Conservation (phyloP, 106 monocot species). For the Iris macrosiphon region DNA sequence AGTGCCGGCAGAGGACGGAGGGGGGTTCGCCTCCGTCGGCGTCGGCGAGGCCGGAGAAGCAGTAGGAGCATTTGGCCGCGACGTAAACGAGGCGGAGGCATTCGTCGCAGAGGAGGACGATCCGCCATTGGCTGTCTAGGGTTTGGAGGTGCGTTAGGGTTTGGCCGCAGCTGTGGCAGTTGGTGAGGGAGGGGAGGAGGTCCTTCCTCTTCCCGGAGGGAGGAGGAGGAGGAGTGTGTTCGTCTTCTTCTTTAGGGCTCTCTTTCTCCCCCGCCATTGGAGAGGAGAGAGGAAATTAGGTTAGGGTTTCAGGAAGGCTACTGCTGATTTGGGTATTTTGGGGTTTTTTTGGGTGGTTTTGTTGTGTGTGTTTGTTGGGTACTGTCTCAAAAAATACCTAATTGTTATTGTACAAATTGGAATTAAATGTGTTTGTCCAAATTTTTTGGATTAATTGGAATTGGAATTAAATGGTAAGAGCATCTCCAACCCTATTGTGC, state of each 20-base stretch:
- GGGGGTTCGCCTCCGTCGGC: neutral
- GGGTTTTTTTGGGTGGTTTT: too few species aligned
- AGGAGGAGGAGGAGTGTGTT: neutral
- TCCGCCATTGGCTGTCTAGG: constrained; percentile 50
- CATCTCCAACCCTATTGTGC: too few species aligned
- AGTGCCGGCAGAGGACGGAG: constrained; percentile 27
- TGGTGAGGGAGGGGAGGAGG: constrained; percentile 5
- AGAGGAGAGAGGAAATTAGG: neutral
- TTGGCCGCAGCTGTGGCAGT: constrained; percentile 38
- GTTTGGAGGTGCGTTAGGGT: constrained; percentile 10
- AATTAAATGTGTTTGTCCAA: too few species aligned
- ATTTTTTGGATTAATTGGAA: too few species aligned
- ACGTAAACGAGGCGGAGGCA: constrained; percentile 34
- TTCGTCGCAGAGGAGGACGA: constrained; percentile 49
- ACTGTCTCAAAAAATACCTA: too few species aligned
- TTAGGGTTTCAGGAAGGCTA: constrained; percentile 1
- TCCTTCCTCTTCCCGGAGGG: neutral
- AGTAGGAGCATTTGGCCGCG: constrained; percentile 54
- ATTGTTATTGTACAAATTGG: too few species aligned
- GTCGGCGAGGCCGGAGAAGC: constrained; percentile 27
- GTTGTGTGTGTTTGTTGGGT: too few species aligned
- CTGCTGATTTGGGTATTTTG: too few species aligned
- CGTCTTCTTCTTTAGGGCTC: constrained; percentile 1
- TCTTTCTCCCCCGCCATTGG: constrained; percentile 4
- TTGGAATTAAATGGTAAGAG: too few species aligned